Conservation (phyloP, 441 rosid genomes). For the Populus trichocarpa region DNA sequence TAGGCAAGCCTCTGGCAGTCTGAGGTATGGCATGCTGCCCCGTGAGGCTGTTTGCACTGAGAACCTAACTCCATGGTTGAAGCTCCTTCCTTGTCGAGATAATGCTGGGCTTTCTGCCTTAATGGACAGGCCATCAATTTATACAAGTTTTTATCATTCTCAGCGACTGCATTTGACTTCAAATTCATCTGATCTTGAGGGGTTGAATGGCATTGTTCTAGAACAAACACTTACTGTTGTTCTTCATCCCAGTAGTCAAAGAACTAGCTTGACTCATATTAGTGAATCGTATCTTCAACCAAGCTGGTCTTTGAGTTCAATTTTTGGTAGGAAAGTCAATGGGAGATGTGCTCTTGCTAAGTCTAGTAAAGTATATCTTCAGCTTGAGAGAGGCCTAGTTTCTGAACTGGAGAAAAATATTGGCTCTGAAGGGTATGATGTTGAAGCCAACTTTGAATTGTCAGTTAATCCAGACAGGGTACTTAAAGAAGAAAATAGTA, state of each 20-base stretch:
- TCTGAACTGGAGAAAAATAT: constrained; percentile 32
- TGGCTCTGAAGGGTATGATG: constrained; percentile 29
- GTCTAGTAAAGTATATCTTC: constrained; percentile 71
- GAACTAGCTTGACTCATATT: constrained; percentile 18
- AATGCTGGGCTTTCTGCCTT: constrained; percentile 78
- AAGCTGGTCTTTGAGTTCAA: constrained; percentile 66
- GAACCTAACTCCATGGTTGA: constrained; percentile 97
- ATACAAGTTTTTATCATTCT: constrained; percentile 89
- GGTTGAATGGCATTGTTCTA: constrained; percentile 45
- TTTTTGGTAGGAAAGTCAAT: constrained; percentile 67
- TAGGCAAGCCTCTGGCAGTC: constrained; percentile 47
- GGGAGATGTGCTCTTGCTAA: constrained; percentile 80
- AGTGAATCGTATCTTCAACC: constrained; percentile 49
- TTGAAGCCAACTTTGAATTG: constrained; percentile 44
- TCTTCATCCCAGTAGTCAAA: constrained; percentile 57
- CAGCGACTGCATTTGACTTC: constrained; percentile 62
- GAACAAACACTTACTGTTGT: constrained; percentile 86
- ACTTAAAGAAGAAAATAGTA: constrained; percentile 41
- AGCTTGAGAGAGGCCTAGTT: constrained; percentile 53
- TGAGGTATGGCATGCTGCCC: constrained; percentile 88
- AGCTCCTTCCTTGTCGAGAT: constrained; percentile 96
- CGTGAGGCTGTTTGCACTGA: constrained; percentile 99
- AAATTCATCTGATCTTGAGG: constrained; percentile 15
- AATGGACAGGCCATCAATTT: constrained; percentile 87
- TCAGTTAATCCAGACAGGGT: constrained; percentile 66